phyloP scores from a whole-genome alignment of 2,329 filamentous ascomycete species.

The Teratosphaeria nubilosa region DNA sequence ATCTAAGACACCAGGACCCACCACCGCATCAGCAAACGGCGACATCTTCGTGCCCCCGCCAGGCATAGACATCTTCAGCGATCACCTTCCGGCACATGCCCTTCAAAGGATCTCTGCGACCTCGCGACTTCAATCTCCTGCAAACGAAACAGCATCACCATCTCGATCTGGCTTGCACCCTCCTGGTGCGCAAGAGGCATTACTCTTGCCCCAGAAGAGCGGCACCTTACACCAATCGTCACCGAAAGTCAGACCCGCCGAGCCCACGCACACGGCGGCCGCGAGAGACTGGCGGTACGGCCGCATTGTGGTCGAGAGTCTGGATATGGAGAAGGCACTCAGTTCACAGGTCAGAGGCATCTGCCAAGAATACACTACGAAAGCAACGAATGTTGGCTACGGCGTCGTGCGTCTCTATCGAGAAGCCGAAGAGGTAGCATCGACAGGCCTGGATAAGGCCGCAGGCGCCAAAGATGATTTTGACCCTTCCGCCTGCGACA shows the following conservation, averaged over 20 bases:
- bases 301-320: conserved; percentile 65
- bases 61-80: conserved; percentile 36
- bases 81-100: conserved; percentile 33
- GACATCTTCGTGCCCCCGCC: conserved; percentile 30
- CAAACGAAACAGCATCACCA: conserved; percentile 3
- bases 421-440: conserved; percentile 64
- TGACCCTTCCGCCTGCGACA: conserved; percentile 58
- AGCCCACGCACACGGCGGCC: conserved; percentile 40
- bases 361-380: conserved; percentile 67
- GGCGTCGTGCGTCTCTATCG: conserved; percentile 91
- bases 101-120: conserved; percentile 26
- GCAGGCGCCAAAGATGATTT: conserved; percentile 9
- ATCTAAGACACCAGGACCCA: conserved; percentile 10
- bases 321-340: conserved; percentile 53
- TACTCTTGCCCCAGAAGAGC: conserved; percentile 26
- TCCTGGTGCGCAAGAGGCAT: conserved; percentile 17
- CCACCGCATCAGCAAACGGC: conserved; percentile 4
- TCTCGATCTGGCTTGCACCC: conserved; percentile 5
- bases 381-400: conserved; percentile 73
- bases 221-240: conserved; percentile 25
- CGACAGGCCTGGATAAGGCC: conserved; percentile 31
- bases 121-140: conserved; percentile 6
- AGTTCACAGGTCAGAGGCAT: conserved; percentile 36
- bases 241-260: conserved; percentile 22
- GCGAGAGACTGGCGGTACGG: conserved; percentile 71